phyloP scores from a whole-genome alignment of 2,329 filamentous ascomycete species.

The Diaporthe capsici region DNA sequence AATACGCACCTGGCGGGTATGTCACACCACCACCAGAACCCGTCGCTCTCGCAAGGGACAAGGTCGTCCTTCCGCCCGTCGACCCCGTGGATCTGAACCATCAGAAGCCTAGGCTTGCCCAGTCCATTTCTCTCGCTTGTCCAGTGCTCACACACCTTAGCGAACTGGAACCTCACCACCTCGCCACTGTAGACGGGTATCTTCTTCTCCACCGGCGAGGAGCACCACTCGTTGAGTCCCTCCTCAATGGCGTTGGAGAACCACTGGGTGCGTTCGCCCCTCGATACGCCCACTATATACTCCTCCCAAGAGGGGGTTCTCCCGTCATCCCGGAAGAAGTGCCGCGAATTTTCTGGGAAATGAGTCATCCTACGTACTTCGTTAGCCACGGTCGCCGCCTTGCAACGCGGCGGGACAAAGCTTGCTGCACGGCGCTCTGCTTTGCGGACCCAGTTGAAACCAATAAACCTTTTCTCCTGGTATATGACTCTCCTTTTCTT shows the following conservation, averaged over 20 bases:
- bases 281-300: constrained; percentile 77
- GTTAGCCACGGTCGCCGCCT: neutral
- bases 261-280: constrained; percentile 62
- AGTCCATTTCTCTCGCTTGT: constrained; percentile 76
- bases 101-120: constrained; percentile 78
- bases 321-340: constrained; percentile 84
- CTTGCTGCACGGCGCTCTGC: neutral
- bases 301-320: constrained; percentile 81
- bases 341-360: constrained; percentile 76
- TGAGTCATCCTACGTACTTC: constrained; percentile 65
- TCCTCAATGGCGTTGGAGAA: constrained; percentile 62
- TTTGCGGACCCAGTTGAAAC: neutral
- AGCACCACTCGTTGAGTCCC: constrained; percentile 68
- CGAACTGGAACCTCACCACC: constrained; percentile 83
- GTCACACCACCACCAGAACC: constrained; percentile 86
- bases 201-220: constrained; percentile 72
- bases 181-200: constrained; percentile 71
- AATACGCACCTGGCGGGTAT: constrained; percentile 63
- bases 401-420: neutral
- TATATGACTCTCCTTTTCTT: too few relatives aligned
- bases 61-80: constrained; percentile 78
- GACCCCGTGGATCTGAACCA: constrained; percentile 76
- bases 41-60: constrained; percentile 82
- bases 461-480: neutral
- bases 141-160: constrained; percentile 87